These are phyloP conservation scores for Posidonia oceanica DNA, from an alignment of 116 monocot genomes.

Conservation along the genomic window DNA sequence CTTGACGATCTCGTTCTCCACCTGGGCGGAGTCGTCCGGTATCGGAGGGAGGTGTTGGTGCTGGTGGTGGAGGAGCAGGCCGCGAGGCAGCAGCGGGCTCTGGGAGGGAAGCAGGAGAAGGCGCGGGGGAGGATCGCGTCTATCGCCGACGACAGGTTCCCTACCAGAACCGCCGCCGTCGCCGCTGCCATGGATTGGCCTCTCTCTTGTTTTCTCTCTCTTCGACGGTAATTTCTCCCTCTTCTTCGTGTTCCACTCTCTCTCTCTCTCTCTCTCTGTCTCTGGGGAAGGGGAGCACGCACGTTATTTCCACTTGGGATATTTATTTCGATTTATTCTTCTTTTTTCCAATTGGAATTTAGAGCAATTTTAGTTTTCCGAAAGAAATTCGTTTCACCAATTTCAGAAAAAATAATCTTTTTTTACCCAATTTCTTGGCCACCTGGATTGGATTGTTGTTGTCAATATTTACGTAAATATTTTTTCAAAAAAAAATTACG, in stretches of 20 bases:
- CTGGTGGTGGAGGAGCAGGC: neutral
- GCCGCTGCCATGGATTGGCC: slow-evolving; percentile 2
- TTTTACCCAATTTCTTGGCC: no score
- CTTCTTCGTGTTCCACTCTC: neutral
- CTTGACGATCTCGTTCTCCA: neutral
- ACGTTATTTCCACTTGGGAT: no score
- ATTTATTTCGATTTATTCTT: no score
- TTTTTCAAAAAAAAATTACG: no score
- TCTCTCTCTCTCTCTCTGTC: neutral
- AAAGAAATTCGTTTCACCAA: no score
- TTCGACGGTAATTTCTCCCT: neutral
- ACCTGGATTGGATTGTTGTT: no score
- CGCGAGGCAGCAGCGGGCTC: neutral
- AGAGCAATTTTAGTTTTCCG: no score
- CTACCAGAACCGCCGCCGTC: slow-evolving; percentile 4
- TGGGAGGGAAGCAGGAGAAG: neutral
- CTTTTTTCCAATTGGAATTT: no score
- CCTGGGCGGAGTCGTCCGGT: neutral
- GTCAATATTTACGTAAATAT: no score
- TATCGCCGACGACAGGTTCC: slow-evolving; percentile 3
- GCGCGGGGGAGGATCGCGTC: neutral
- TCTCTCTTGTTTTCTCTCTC: neutral
- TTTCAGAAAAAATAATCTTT: no score
- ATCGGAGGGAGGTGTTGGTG: neutral
- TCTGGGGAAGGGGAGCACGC: no score